A percentile compares a stretch with the other conserved stretches of the same genome.
Evolutionary conservation across 2,329 filamentous ascomycete species (phyloP).

Genomic region (Verticillium zaregamsianum): DNA sequence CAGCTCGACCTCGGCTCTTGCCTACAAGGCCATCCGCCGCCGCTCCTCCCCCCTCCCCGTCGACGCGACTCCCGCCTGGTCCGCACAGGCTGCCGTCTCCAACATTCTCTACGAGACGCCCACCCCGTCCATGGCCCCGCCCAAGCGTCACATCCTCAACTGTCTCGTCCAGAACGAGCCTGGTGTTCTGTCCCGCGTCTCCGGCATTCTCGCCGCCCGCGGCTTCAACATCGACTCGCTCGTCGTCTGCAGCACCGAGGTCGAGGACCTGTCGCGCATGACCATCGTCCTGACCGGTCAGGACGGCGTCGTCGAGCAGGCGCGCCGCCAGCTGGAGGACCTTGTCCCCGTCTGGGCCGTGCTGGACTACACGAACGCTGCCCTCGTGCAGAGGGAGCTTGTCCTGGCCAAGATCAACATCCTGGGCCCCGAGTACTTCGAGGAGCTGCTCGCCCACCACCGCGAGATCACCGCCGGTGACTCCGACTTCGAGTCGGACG

Average conservation of each 20-base stretch:
- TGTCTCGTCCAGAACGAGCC: constrained; percentile 99
- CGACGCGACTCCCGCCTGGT: constrained; percentile 72
- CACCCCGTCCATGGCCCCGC: constrained; percentile 72
- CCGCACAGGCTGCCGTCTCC: constrained; percentile 90
- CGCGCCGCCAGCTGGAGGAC: constrained; percentile 90
- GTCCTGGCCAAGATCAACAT: constrained; percentile 96
- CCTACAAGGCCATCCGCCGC: constrained; percentile 94
- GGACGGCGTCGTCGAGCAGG: constrained; percentile 96
- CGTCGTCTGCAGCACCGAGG: constrained; percentile 96
- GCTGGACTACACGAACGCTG: constrained; percentile 87
- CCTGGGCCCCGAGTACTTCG: constrained; percentile 94
- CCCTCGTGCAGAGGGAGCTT: constrained; percentile 92
- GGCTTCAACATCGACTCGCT: constrained; percentile 99
- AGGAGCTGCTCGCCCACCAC: constrained; percentile 93
- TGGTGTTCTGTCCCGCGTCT: constrained; percentile 92
- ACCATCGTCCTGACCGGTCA: constrained; percentile 96
- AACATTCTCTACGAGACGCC: constrained; percentile 99
- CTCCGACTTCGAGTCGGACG: constrained; percentile 24
- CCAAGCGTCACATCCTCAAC: constrained; percentile 95
- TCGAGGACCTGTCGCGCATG: constrained; percentile 95
- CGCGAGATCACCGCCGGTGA: constrained; percentile 69
- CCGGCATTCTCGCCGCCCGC: constrained; percentile 89
- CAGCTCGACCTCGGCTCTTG: constrained; percentile 84
- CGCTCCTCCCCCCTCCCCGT: constrained; percentile 83
- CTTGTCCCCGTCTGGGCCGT: constrained; percentile 98